Evolutionary conservation across 2,329 filamentous ascomycete genomes (phyloP).

Genomic region (Verticillium nonalfalfae): DNA sequence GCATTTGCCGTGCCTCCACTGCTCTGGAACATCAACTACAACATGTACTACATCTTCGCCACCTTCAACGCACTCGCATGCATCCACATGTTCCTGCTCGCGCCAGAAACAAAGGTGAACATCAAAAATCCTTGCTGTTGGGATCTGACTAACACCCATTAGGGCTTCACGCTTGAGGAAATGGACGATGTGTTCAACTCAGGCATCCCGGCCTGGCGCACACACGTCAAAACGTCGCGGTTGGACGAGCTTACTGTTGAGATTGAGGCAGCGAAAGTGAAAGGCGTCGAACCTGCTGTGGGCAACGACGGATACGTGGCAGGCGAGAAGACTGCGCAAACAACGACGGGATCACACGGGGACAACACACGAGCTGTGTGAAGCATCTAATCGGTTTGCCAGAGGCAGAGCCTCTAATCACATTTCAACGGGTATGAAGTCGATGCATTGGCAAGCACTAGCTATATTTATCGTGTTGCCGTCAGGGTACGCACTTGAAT

Average conservation of each 20-base stretch:
- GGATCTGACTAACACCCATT: not conserved
- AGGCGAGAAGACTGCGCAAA: not conserved
- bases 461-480: no score
- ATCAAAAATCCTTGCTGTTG: no score
- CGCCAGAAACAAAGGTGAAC: slow-evolving; percentile 52
- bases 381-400: not conserved
- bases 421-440: no score
- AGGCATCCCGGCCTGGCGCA: slow-evolving; percentile 53
- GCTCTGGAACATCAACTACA: slow-evolving; percentile 50
- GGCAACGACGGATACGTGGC: not conserved
- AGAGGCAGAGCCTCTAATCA: no score
- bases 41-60: slow-evolving; percentile 70
- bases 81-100: slow-evolving; percentile 58
- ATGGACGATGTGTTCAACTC: slow-evolving; percentile 67
- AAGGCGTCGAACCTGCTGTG: slow-evolving; percentile 18
- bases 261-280: slow-evolving; percentile 39
- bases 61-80: slow-evolving; percentile 64
- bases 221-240: slow-evolving; percentile 30
- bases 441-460: no score
- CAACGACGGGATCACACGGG: not conserved
- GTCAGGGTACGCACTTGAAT: no score
- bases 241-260: slow-evolving; percentile 40
- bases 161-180: slow-evolving; percentile 68
- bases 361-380: not conserved
- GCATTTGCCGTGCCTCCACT: slow-evolving; percentile 45